These are phyloP conservation scores for Ramaria rubella DNA, from an alignment of 768 basidiomycete genomes.

Conservation along the genomic window DNA sequence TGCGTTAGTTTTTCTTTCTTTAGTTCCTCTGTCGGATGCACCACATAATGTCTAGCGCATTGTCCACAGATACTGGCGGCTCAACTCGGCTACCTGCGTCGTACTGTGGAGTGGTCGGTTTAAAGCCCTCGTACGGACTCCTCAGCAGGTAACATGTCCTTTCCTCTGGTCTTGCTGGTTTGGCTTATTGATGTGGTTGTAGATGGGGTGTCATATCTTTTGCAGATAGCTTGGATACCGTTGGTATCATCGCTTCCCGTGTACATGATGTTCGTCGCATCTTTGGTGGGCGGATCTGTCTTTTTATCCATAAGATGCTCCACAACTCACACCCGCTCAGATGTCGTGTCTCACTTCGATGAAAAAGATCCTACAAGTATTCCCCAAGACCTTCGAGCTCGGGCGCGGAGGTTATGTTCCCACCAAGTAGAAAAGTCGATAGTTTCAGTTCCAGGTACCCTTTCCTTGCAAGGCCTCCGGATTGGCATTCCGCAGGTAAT, in stretches of 20 bases:
- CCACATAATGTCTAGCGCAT: constrained; percentile 46
- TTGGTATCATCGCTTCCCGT: constrained; percentile 67
- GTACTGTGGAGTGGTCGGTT: constrained; percentile 85
- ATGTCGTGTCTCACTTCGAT: constrained; percentile 38
- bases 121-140: constrained; percentile 94
- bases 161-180: neutral
- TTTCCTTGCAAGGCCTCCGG: constrained; percentile 43
- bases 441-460: constrained; percentile 1
- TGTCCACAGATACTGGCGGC: constrained; percentile 94
- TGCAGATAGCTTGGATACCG: constrained; percentile 92
- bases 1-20: constrained; percentile 49
- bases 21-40: neutral
- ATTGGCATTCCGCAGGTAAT: constrained; percentile 71
- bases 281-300: constrained; percentile 49
- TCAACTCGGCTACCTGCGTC: constrained; percentile 90
- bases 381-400: constrained; percentile 30
- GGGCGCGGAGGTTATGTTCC: constrained; percentile 23
- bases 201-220: constrained; percentile 92
- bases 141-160: constrained; percentile 59
- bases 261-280: constrained; percentile 44
- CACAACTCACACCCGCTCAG: constrained; percentile 19
- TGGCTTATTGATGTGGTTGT: neutral
- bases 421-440: neutral
- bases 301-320: neutral
- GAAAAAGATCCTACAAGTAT: constrained; percentile 70